Percentiles rank a stretch among this genome's conserved stretches.
These are phyloP conservation scores for Coniella vitis DNA, from an alignment of 2,329 filamentous ascomycete genomes.

Conservation along the genomic window DNA sequence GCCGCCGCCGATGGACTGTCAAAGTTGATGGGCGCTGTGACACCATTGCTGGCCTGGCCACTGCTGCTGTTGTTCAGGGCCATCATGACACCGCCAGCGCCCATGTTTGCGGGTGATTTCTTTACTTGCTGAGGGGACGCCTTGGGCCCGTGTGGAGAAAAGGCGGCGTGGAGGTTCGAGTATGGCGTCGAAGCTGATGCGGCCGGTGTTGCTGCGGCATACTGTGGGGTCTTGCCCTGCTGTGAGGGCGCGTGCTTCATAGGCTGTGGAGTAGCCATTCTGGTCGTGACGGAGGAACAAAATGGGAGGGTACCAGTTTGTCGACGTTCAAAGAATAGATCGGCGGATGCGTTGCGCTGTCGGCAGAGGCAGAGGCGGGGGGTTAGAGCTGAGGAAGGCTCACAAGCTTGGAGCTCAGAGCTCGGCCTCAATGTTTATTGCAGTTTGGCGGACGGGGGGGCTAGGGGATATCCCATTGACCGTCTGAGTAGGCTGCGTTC, in stretches of 20 bases:
- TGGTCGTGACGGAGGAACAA: not conserved
- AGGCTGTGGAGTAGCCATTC: slow-evolving; percentile 44
- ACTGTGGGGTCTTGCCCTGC: slow-evolving; percentile 44
- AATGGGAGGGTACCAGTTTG: too few relatives aligned
- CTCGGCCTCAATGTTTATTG: not conserved
- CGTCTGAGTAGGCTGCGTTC: too few relatives aligned
- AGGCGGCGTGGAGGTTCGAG: slow-evolving; percentile 43
- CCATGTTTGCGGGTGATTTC: slow-evolving; percentile 51
- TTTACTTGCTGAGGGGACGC: slow-evolving; percentile 60
- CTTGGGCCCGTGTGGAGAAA: slow-evolving; percentile 50
- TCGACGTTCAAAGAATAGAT: too few relatives aligned
- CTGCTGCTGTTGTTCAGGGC: slow-evolving; percentile 19
- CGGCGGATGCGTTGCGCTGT: too few relatives aligned
- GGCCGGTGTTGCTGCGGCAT: slow-evolving; percentile 53
- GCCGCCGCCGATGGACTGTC: slow-evolving; percentile 59
- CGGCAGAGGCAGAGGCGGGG: too few relatives aligned
- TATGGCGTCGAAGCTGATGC: slow-evolving; percentile 63
- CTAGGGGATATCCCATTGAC: too few relatives aligned
- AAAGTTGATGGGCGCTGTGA: slow-evolving; percentile 39
- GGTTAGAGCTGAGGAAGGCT: not conserved
- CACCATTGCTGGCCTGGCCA: slow-evolving; percentile 1
- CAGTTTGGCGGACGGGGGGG: not conserved
- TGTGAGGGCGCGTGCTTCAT: slow-evolving; percentile 44
- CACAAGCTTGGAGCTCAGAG: too few relatives aligned
- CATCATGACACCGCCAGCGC: slow-evolving; percentile 33